A percentile compares a stretch with the other conserved stretches of the same genome.
Conservation (phyloP, 805 yeast genomes). For the Cyberlindnera xylosilytica region DNA sequence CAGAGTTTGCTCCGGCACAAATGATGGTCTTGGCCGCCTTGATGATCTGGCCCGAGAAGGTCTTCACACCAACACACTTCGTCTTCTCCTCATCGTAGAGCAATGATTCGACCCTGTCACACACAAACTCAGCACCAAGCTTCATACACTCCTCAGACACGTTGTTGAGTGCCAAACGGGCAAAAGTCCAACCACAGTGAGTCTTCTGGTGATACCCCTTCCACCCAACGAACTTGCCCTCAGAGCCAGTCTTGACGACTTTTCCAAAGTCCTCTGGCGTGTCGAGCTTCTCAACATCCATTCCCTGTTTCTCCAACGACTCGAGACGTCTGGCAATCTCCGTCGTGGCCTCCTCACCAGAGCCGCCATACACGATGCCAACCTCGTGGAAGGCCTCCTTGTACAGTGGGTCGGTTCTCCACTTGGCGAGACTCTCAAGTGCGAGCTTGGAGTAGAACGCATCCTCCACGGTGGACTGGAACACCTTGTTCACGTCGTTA, state of each 20-base stretch:
- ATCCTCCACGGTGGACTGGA: constrained; percentile 23
- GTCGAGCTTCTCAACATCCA: constrained; percentile 3
- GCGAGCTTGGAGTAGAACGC: constrained; percentile 24
- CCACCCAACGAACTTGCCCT: constrained; percentile 25
- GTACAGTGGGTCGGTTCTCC: constrained; percentile 32
- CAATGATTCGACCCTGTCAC: constrained; percentile 13
- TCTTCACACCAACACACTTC: constrained; percentile 27
- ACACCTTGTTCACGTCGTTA: constrained; percentile 38
- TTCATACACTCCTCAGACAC: constrained; percentile 28
- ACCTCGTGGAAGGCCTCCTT: constrained; percentile 29
- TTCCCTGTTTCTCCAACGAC: constrained; percentile 2
- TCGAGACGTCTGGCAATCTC: constrained; percentile 11
- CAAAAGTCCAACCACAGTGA: constrained; percentile 36
- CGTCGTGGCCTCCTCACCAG: constrained; percentile 8
- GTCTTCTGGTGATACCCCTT: constrained; percentile 30
- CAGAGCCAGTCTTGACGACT: neutral
- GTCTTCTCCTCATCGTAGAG: constrained; percentile 21
- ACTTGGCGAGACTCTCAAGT: constrained; percentile 30
- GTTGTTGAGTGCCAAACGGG: constrained; percentile 30
- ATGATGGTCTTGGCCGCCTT: constrained; percentile 28
- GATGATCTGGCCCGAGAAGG: constrained; percentile 26
- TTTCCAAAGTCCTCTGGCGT: constrained; percentile 5
- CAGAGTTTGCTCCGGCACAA: constrained; percentile 36
- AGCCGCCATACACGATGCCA: constrained; percentile 30
- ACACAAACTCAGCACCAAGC: constrained; percentile 30